Evolutionary conservation across 495 filamentous ascomycete species (phyloP).

Genomic region (Aspergillus nidulans): DNA sequence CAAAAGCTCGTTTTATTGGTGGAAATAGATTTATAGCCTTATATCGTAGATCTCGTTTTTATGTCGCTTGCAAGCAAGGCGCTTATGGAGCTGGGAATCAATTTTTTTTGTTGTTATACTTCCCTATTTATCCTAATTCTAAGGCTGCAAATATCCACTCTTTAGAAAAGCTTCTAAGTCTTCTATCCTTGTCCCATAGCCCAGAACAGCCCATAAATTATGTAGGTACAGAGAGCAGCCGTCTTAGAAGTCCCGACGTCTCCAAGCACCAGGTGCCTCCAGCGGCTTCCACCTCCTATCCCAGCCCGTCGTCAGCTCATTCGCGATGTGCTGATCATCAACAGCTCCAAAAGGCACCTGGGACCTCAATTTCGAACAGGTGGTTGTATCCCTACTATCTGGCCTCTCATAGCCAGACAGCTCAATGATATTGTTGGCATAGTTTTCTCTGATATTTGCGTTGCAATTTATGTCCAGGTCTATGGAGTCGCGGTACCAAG

Average conservation of each 20-base stretch:
- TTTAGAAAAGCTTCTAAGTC: too few relatives aligned
- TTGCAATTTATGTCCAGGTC: constrained; percentile 15
- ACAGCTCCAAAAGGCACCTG: constrained; percentile 30
- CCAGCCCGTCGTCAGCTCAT: constrained; percentile 31
- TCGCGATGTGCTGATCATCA: constrained; percentile 10
- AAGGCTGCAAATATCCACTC: too few relatives aligned
- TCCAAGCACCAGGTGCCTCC: constrained; percentile 32
- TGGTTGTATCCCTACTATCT: constrained; percentile 26
- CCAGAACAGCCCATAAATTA: not conserved
- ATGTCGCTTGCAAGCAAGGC: constrained; percentile 22
- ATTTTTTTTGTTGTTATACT: constrained; percentile 3
- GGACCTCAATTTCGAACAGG: constrained; percentile 31
- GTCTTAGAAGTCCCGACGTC: constrained; percentile 18
- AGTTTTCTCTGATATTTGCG: not conserved
- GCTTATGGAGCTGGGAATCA: constrained; percentile 24
- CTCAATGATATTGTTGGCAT: constrained; percentile 17
- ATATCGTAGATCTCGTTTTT: constrained; percentile 10
- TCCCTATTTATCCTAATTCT: not conserved
- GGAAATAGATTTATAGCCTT: constrained; percentile 19
- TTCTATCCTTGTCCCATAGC: too few relatives aligned
- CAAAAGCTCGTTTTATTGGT: constrained; percentile 7
- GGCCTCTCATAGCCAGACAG: constrained; percentile 43
- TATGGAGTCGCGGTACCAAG: constrained; percentile 36
- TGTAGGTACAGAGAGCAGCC: not conserved
- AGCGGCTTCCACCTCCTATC: constrained; percentile 35